These are phyloP conservation scores for Tetracentron sinense DNA, from an alignment of 164 flowering plant species.

Conservation along the genomic window DNA sequence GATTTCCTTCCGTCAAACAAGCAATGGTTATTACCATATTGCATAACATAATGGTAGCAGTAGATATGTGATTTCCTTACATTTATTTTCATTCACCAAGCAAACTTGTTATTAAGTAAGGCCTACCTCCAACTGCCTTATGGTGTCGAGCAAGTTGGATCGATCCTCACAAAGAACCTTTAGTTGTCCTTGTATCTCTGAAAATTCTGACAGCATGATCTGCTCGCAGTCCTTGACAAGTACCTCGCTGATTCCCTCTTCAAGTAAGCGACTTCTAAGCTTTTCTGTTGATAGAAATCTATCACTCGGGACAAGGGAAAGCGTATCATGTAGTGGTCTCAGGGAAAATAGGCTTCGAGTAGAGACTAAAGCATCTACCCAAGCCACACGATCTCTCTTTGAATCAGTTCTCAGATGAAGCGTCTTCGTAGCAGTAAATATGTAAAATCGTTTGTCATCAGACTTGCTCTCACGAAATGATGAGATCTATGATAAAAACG, in stretches of 20 bases:
- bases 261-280: slow-evolving; percentile 58
- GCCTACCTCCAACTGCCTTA: slow-evolving; percentile 77
- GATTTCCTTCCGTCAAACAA: neutral
- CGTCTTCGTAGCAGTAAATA: slow-evolving; percentile 90
- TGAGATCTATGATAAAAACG: slow-evolving; percentile 41
- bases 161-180: slow-evolving; percentile 63
- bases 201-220: slow-evolving; percentile 79
- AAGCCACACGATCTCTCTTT: slow-evolving; percentile 64
- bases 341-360: slow-evolving; percentile 42
- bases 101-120: neutral
- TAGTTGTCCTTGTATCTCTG: slow-evolving; percentile 60
- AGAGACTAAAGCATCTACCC: slow-evolving; percentile 78
- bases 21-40: no score
- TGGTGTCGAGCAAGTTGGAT: slow-evolving; percentile 59
- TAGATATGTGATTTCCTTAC: no score
- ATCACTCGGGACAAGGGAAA: slow-evolving; percentile 40
- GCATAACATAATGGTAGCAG: no score
- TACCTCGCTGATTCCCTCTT: slow-evolving; percentile 53
- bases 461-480: slow-evolving; percentile 89
- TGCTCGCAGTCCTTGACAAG: slow-evolving; percentile 80
- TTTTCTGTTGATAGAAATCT: slow-evolving; percentile 63
- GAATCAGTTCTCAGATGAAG: slow-evolving; percentile 78
- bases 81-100: neutral
- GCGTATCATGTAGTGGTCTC: slow-evolving; percentile 41
- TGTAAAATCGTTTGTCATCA: slow-evolving; percentile 72